Evolutionary conservation across 495 filamentous ascomycete genomes (phyloP), one percentile per base, ranked within the genome.

Genomic region (Aspergillus biplanus): DNA sequence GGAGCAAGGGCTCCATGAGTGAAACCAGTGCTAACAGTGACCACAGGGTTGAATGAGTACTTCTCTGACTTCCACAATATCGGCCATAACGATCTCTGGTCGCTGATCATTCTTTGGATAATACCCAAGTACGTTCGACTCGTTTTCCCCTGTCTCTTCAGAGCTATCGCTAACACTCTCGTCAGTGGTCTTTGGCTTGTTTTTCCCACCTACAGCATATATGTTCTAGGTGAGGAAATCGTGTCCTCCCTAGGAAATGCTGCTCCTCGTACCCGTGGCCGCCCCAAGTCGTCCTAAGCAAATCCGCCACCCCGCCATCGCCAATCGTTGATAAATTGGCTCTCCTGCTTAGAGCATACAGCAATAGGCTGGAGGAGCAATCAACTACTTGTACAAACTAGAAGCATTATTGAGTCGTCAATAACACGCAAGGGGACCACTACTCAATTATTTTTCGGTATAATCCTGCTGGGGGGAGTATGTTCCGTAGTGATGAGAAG

Each of bases 1-100:
- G 65, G 44, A 35, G 12, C 12, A 18, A 27, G 12, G 39, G 9
- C 52, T 49, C 39, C 50, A 35, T 56, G 48, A 31, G 6, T 37
- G 13, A 21, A 50, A 3, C 6, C 6, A 11, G 9, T 42, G 37
- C 56, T 64, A 42, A 65, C 66, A 21, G 66, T 11, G 11, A 7
- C 6, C 16, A 27, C 58, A 94, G 91, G 85, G 86, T 70, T 93
- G 35, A 90, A 90, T 65, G 93, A 96, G 73, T 80, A 83, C 49
- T 93, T 83, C 73, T 91, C 89, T 6, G 90, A 85, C 39, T 97
- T 90, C 66, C 82, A 84, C 44, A 89, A 93, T 65, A 89, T 94
- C 62, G 89, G 90, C 4, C 92, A 96, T 64, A 96, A 96, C 67
- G 75, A 76, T 56, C 47, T 75, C 16, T 59, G 67, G 7, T 79